Conservation (phyloP, 345 rosid species). For the Populus pruinosa region DNA sequence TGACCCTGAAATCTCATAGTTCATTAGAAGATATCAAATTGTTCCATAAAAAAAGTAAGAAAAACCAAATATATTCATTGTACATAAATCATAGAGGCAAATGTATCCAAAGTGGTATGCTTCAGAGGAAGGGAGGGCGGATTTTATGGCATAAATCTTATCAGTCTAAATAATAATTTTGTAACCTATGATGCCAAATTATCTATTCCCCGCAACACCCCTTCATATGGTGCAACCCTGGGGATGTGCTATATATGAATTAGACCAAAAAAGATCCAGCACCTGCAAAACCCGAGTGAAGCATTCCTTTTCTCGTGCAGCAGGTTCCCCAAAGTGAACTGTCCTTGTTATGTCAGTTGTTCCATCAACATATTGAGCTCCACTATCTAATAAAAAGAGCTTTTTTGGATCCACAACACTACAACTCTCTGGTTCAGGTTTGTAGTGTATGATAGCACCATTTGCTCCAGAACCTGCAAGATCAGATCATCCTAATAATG, state of each 20-base stretch:
- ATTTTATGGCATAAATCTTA: background rate
- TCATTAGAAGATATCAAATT: no score
- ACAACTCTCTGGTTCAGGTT: conserved; percentile 78
- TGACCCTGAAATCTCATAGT: conserved; percentile 66
- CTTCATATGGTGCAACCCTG: background rate
- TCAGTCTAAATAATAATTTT: background rate
- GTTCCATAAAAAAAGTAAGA: background rate
- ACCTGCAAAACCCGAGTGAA: conserved; percentile 93
- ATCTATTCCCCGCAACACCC: background rate
- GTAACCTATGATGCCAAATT: background rate
- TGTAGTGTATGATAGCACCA: conserved; percentile 94
- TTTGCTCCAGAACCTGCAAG: conserved; percentile 87
- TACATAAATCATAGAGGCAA: background rate
- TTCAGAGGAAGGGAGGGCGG: background rate
- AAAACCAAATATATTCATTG: background rate
- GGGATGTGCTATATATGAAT: background rate
- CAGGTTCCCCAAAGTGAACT: conserved; percentile 83
- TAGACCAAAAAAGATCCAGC: conserved; percentile 10
- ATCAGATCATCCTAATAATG: conserved; percentile 9
- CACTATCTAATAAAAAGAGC: conserved; percentile 83
- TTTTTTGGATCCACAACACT: conserved; percentile 70
- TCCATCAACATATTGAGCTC: conserved; percentile 95
- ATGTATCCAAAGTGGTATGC: background rate
- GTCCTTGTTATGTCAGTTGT: conserved; percentile 97
- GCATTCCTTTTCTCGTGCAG: conserved; percentile 78